Percentiles rank a stretch among this genome's conserved stretches.
phyloP scores from a whole-genome alignment of 2,329 filamentous ascomycete genomes.

The Penicillium carneum region DNA sequence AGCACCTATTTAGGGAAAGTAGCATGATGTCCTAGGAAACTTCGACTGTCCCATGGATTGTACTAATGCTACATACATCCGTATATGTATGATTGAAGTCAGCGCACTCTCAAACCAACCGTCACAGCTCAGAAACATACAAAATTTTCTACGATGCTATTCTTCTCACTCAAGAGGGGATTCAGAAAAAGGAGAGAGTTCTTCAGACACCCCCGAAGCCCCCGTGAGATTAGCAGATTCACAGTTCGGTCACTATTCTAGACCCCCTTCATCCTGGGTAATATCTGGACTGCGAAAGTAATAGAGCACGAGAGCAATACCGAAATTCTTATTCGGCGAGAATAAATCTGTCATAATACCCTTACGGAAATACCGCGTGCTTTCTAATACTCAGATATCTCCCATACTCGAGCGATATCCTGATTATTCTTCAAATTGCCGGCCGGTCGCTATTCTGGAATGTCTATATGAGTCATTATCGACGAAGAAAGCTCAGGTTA shows the following conservation, averaged over 20 bases:
- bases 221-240: background rate
- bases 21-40: background rate
- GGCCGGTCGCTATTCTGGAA: no score
- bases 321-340: constrained; percentile 1
- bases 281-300: background rate
- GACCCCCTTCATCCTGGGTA: background rate
- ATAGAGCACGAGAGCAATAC: background rate
- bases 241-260: background rate
- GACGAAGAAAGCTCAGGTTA: no score
- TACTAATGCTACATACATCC: no score
- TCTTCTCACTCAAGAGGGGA: background rate
- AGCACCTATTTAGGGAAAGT: background rate
- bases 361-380: background rate
- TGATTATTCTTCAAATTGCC: no score
- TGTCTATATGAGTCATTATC: no score
- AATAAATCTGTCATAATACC: background rate
- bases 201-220: background rate
- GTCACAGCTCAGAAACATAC: background rate
- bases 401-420: no score
- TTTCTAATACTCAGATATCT: background rate
- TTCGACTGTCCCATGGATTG: background rate
- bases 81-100: no score
- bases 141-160: background rate
- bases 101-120: no score
- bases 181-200: background rate